phyloP scores from a whole-genome alignment of 495 filamentous ascomycete genomes.

The Penicillium maclennaniae region DNA sequence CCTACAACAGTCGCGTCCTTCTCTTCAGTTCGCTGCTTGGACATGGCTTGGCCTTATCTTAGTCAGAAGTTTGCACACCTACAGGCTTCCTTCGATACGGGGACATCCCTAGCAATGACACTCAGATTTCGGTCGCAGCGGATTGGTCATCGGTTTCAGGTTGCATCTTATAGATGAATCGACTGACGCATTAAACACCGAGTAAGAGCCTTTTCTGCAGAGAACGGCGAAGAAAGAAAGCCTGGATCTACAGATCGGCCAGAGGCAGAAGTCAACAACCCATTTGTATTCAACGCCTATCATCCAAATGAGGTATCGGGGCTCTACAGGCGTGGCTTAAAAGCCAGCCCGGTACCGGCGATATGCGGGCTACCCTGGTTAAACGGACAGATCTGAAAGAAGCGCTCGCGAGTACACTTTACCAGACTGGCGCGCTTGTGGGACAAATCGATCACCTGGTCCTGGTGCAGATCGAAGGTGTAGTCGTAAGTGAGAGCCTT shows the following conservation, averaged over 20 bases:
- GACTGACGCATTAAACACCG: no score
- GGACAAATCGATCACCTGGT: constrained; percentile 57
- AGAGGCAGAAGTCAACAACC: neutral
- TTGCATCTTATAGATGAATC: no score
- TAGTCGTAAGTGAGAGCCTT: constrained; percentile 59
- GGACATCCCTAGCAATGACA: no score
- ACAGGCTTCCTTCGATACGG: no score
- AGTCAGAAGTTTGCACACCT: no score
- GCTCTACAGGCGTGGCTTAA: constrained; percentile 10
- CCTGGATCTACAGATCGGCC: neutral
- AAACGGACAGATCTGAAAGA: constrained; percentile 60
- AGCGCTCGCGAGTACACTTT: constrained; percentile 53
- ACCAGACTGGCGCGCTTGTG: constrained; percentile 58
- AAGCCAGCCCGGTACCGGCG: constrained; percentile 15
- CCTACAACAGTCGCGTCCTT: no score
- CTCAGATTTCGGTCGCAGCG: no score
- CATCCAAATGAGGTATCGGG: neutral
- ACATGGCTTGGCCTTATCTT: no score
- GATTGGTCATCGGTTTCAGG: no score
- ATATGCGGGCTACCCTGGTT: constrained; percentile 16
- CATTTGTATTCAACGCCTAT: neutral
- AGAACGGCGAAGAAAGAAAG: no score
- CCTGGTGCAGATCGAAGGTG: constrained; percentile 55
- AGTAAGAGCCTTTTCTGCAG: no score
- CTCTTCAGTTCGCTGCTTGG: no score